Percentiles rank a stretch among this genome's conserved stretches.
phyloP scores from a whole-genome alignment of 495 filamentous ascomycete genomes.

The Neurospora africana region DNA sequence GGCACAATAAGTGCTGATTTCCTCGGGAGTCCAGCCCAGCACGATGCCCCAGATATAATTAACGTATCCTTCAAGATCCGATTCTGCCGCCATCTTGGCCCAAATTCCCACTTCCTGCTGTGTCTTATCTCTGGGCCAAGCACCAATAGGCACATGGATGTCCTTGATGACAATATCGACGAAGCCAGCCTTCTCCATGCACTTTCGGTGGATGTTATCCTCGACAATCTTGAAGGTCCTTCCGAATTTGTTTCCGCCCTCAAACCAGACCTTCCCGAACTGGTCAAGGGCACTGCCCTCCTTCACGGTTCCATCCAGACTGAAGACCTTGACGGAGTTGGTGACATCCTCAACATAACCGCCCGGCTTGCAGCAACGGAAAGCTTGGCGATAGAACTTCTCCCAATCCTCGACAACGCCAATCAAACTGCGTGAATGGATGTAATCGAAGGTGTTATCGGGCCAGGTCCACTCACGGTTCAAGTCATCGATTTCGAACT shows the following conservation, averaged over 20 bases:
- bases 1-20: constrained; percentile 4
- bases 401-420: constrained; percentile 47
- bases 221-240: constrained; percentile 8
- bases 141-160: constrained; percentile 26
- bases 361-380: constrained; percentile 26
- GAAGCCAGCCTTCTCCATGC: constrained; percentile 48
- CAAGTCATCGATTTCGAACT: constrained; percentile 49
- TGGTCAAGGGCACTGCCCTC: constrained; percentile 25
- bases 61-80: constrained; percentile 7
- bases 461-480: constrained; percentile 40
- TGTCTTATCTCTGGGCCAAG: constrained; percentile 36
- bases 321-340: constrained; percentile 12
- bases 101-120: constrained; percentile 37
- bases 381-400: constrained; percentile 24
- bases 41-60: constrained; percentile 3
- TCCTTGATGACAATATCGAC: constrained; percentile 34
- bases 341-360: constrained; percentile 21
- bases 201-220: constrained; percentile 38
- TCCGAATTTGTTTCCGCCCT: constrained; percentile 11
- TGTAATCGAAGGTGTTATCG: constrained; percentile 47
- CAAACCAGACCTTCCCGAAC: constrained; percentile 17
- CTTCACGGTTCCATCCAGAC: constrained; percentile 16
- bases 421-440: constrained; percentile 49
- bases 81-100: constrained; percentile 2
- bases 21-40: constrained; percentile 10